Conservation (phyloP, 345 rosid species). For the Salix exigua region DNA sequence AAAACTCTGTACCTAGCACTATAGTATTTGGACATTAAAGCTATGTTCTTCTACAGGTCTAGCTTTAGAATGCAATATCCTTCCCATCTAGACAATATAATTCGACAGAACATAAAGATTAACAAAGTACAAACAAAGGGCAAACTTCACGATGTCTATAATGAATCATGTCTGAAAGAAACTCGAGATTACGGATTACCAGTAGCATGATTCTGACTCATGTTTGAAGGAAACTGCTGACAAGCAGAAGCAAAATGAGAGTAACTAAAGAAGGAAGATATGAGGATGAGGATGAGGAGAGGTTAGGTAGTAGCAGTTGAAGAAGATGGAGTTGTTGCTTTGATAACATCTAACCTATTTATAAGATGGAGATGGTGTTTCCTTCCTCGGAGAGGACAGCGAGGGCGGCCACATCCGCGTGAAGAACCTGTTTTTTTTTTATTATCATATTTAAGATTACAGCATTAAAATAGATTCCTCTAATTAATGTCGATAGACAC, state of each 20-base stretch:
- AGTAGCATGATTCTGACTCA: slow-evolving; percentile 14
- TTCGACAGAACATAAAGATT: too few species aligned
- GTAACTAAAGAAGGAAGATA: background rate
- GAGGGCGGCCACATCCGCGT: too few species aligned
- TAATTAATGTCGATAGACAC: too few species aligned
- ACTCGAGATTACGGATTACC: background rate
- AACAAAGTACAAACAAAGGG: background rate
- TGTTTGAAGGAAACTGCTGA: background rate
- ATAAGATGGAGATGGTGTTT: background rate
- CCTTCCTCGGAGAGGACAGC: background rate
- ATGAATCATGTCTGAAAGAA: background rate
- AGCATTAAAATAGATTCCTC: too few species aligned
- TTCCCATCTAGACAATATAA: background rate
- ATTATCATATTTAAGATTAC: too few species aligned
- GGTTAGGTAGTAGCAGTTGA: background rate
- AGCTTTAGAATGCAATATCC: background rate
- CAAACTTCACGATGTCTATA: background rate
- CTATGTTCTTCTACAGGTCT: too few species aligned
- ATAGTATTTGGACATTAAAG: background rate
- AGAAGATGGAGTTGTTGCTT: background rate
- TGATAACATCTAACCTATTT: background rate
- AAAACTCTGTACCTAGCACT: background rate
- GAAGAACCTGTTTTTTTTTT: too few species aligned
- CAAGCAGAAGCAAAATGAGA: background rate
- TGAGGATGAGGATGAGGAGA: background rate